Conservation (phyloP, 163 green algal genomes). For the Trebouxia gelatinosa region DNA sequence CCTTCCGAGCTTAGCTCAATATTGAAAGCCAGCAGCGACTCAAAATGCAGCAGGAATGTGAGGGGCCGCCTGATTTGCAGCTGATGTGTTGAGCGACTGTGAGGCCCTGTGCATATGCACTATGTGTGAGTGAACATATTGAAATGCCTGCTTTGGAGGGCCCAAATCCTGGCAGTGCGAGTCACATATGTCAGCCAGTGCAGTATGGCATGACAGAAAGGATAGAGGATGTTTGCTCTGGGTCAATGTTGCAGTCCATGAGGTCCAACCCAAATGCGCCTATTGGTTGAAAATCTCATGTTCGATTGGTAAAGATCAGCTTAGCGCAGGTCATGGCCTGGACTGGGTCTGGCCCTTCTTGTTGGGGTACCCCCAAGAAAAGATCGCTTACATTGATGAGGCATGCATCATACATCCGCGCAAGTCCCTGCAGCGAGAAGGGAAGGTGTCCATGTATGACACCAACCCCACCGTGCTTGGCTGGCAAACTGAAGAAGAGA, state of each 20-base stretch:
- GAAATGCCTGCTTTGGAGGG: too few species aligned
- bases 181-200: too few species aligned
- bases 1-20: background rate
- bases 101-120: too few species aligned
- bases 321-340: constrained; percentile 26
- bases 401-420: constrained; percentile 45
- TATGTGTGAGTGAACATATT: too few species aligned
- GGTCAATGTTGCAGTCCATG: too few species aligned
- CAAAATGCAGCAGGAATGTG: constrained; percentile 9
- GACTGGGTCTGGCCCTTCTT: constrained; percentile 49
- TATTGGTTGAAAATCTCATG: too few species aligned
- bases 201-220: too few species aligned
- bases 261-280: too few species aligned
- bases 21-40: constrained; percentile 6
- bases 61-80: background rate
- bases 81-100: too few species aligned
- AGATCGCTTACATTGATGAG: constrained; percentile 45
- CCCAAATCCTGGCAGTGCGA: too few species aligned
- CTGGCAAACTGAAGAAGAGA: constrained; percentile 2
- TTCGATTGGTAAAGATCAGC: too few species aligned
- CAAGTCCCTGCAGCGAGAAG: background rate
- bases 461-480: background rate
- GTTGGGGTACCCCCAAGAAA: constrained; percentile 42
- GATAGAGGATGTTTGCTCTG: too few species aligned
- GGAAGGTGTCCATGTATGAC: constrained; percentile 27